Percentiles rank a stretch among this genome's conserved stretches.
Evolutionary conservation across 345 rosid species (phyloP).

Genomic region (Brassica napus): Da-Ae NC_063446.1:34454501-34455000

Average conservation of each 20-base stretch:
- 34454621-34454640: slow-evolving; percentile 91
- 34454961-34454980: slow-evolving; percentile 89
- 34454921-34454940: slow-evolving; percentile 94
- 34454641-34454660: slow-evolving; percentile 91
- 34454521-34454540: slow-evolving; percentile 15
- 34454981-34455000: slow-evolving; percentile 74
- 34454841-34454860: slow-evolving; percentile 10
- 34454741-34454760: slow-evolving; percentile 91
- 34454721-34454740: slow-evolving; percentile 90
- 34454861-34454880: neutral
- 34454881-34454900: slow-evolving; percentile 15
- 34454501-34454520: neutral
- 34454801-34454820: slow-evolving; percentile 99
- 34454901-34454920: slow-evolving; percentile 45
- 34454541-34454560: slow-evolving; percentile 25
- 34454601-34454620: slow-evolving; percentile 84
- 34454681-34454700: slow-evolving; percentile 96
- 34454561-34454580: slow-evolving; percentile 80
- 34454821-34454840: slow-evolving; percentile 88
- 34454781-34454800: slow-evolving; percentile 94
- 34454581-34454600: slow-evolving; percentile 92
- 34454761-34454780: slow-evolving; percentile 92
- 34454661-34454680: slow-evolving; percentile 95
- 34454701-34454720: slow-evolving; percentile 88
- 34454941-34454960: slow-evolving; percentile 80